phyloP scores from a whole-genome alignment of 352 stramenopile species.

The Aphanomyces invadans region DNA sequence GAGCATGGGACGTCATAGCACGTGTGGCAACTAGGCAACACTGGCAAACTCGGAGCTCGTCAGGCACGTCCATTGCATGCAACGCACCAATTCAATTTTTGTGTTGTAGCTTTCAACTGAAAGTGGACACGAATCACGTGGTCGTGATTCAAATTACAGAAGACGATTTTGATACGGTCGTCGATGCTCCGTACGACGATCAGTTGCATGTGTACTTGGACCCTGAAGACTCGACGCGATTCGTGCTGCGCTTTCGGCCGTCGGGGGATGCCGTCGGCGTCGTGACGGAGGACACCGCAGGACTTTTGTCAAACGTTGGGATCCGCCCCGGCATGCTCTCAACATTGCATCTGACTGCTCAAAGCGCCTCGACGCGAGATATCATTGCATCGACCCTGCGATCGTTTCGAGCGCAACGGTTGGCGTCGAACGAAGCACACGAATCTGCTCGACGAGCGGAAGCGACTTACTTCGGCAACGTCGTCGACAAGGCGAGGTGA shows the following conservation, averaged over 20 bases:
- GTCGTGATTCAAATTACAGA: slow-evolving; percentile 14
- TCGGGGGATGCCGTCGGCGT: not conserved
- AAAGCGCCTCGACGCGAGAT: slow-evolving; percentile 1
- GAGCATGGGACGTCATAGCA: not conserved
- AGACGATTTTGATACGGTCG: slow-evolving; percentile 9
- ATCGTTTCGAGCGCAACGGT: not conserved
- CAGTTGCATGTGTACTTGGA: slow-evolving; percentile 13
- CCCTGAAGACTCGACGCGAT: not conserved
- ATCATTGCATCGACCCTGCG: slow-evolving; percentile 13
- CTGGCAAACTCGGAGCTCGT: slow-evolving; percentile 10
- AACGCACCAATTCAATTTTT: slow-evolving; percentile 1
- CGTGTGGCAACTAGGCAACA: not conserved
- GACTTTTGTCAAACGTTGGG: no score
- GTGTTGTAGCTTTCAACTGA: slow-evolving; percentile 18
- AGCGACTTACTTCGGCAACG: not conserved
- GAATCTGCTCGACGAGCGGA: not conserved
- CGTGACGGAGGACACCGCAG: not conserved
- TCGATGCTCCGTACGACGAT: not conserved
- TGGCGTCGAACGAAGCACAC: not conserved
- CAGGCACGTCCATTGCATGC: not conserved
- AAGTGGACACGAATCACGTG: not conserved
- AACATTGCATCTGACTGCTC: slow-evolving; percentile 2
- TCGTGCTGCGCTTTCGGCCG: slow-evolving; percentile 14
- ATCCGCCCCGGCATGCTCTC: not conserved
- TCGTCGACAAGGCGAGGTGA: slow-evolving; percentile 6